Evolutionary conservation across 73 alveolate genomes (phyloP).

Genomic region (Uronychia setigera): DNA sequence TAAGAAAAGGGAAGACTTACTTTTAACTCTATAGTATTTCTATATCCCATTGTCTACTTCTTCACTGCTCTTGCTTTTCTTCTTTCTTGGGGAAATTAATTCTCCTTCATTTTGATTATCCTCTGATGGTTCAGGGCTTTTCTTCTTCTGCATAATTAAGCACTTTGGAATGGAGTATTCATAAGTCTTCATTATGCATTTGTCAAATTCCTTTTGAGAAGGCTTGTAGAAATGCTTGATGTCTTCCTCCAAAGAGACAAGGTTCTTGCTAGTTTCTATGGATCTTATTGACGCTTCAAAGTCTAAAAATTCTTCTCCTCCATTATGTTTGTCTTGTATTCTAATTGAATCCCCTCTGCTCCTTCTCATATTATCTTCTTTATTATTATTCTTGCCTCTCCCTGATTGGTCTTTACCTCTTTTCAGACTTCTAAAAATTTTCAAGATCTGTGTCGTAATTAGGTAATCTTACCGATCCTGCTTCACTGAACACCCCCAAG

Average conservation of each 20-base stretch:
- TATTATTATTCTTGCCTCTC: no score
- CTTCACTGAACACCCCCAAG: no score
- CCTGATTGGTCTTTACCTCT: no score
- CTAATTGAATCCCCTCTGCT: no score
- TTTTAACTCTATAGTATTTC: neutral
- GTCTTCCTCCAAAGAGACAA: neutral
- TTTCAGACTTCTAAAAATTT: no score
- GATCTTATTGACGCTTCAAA: no score
- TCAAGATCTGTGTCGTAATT: no score
- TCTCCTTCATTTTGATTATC: neutral
- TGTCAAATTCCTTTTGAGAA: neutral
- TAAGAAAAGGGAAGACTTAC: neutral
- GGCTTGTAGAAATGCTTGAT: neutral
- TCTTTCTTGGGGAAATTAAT: neutral
- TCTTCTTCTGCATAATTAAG: neutral
- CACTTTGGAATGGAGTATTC: neutral
- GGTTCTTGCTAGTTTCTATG: no score
- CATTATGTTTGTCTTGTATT: no score
- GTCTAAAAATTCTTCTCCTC: no score
- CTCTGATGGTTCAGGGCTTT: neutral
- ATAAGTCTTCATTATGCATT: neutral
- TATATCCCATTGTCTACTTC: neutral
- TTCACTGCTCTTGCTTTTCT: neutral
- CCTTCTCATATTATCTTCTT: no score
- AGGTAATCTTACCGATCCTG: no score